Evolutionary conservation across 176 grass and related monocot genomes (phyloP).

Genomic region (Dactylis glomerata): DNA sequence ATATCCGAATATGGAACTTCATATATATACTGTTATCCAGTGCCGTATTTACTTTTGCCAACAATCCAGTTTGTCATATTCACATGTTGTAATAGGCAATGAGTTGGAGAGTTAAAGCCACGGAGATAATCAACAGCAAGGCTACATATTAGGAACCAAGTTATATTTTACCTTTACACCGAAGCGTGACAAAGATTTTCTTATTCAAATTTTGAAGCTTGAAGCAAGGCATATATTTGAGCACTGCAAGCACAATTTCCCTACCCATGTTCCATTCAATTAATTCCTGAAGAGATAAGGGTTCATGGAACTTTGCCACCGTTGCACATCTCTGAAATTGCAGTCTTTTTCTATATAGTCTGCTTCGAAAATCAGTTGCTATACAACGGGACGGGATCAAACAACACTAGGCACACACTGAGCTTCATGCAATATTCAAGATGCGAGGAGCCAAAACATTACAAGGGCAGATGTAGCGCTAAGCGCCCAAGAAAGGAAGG

Average conservation of each 20-base stretch:
- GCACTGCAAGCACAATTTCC: background rate
- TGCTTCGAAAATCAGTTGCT: background rate
- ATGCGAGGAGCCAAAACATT: slow-evolving; percentile 77
- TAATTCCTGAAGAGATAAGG: background rate
- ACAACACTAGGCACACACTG: slow-evolving; percentile 31
- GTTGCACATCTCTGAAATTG: background rate
- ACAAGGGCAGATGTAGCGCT: slow-evolving; percentile 62
- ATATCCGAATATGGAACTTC: background rate
- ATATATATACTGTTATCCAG: background rate
- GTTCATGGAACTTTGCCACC: background rate
- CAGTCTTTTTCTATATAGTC: background rate
- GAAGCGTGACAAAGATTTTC: background rate
- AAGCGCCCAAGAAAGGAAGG: slow-evolving; percentile 75
- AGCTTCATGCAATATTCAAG: slow-evolving; percentile 52
- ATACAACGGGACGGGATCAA: slow-evolving; percentile 19
- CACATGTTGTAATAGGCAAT: background rate
- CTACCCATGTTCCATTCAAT: background rate
- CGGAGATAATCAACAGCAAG: background rate
- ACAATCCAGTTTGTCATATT: background rate
- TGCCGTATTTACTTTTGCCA: background rate
- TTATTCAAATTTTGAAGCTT: background rate
- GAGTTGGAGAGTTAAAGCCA: background rate
- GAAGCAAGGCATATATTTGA: background rate
- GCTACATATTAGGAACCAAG: background rate
- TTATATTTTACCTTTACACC: background rate